These are phyloP conservation scores for Hericium erinaceus DNA, from an alignment of 768 basidiomycete genomes.

Conservation along the genomic window DNA sequence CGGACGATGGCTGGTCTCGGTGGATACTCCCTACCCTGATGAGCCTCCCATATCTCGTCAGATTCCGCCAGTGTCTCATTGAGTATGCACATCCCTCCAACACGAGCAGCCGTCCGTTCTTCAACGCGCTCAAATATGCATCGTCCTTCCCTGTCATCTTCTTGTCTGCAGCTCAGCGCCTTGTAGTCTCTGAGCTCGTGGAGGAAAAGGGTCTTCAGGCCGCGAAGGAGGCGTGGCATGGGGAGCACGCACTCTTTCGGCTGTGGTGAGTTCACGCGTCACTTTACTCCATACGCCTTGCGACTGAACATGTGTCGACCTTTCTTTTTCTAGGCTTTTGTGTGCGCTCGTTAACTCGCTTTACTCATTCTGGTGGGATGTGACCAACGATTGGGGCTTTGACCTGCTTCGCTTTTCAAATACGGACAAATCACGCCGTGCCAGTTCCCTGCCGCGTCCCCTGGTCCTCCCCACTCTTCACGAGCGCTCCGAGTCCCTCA, in stretches of 20 bases:
- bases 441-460: constrained; percentile 29
- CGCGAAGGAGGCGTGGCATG: constrained; percentile 49
- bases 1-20: constrained; percentile 50
- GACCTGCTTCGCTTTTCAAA: constrained; percentile 43
- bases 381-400: constrained; percentile 96
- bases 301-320: neutral
- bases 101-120: constrained; percentile 62
- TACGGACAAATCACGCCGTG: constrained; percentile 14
- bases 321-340: constrained; percentile 50
- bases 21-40: constrained; percentile 81
- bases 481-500: constrained; percentile 21
- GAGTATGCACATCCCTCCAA: constrained; percentile 65
- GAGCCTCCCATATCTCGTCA: constrained; percentile 87
- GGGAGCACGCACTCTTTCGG: constrained; percentile 71
- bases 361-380: constrained; percentile 99
- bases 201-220: constrained; percentile 37
- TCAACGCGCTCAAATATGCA: constrained; percentile 94
- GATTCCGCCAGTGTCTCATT: constrained; percentile 88
- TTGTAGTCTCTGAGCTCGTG: constrained; percentile 52
- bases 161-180: constrained; percentile 83
- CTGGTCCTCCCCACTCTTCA: constrained; percentile 39
- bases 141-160: constrained; percentile 95
- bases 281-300: neutral
- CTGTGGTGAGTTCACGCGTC: constrained; percentile 53
- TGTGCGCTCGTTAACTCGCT: constrained; percentile 81